Evolutionary conservation across 345 rosid genomes (phyloP), one percentile per base, ranked within the genome.

Genomic region (Aegle marmelos): DNA sequence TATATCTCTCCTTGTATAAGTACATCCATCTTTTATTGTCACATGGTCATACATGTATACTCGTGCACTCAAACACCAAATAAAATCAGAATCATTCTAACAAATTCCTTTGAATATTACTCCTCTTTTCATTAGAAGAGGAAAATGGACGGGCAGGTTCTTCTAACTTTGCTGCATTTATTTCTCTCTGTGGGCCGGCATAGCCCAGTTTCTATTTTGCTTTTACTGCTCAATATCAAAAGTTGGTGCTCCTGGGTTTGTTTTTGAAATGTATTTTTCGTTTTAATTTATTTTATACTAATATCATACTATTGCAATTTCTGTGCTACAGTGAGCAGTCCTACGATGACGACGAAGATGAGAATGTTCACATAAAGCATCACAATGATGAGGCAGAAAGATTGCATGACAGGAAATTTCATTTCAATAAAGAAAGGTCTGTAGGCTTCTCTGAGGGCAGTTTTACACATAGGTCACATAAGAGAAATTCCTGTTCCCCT

Each of bases 391-490:
- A 75, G 70, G 73, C 66, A 45, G 78, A 83, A 57, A 83, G 81
- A 48, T 17, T 57, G 34, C 57, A 41, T 39, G 68, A 64, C 4
- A 16, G 10, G 64, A 74, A 53, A 56, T 37, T 28, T 37, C 78
- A n/a, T 31, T 33, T 33, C 45, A 58, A 37, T n/a, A 76, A 58
- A 84, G 88, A 67, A 48, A 73, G 61, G 68, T 60, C 63, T 78
- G 68, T 27, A 50, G 56, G 73, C 79, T 64, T 33, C 72, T 83
- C 83, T 48, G 78, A 74, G 58, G 82, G 76, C 60, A 80, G 85
- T 82, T 79, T 72, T 66, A 57, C 71, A 24, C 74, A 65, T 53
- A 71, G 76, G 67, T 61, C 79, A 3, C 70, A 60, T n/a, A 25
- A 24, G 72, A 79, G 80, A 53, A 37, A 60, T 83, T 74, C 71